Evolutionary conservation across 2,329 filamentous ascomycete genomes (phyloP), one percentile per base, ranked within the genome.

Genomic region (Xylaria sp.): DNA sequence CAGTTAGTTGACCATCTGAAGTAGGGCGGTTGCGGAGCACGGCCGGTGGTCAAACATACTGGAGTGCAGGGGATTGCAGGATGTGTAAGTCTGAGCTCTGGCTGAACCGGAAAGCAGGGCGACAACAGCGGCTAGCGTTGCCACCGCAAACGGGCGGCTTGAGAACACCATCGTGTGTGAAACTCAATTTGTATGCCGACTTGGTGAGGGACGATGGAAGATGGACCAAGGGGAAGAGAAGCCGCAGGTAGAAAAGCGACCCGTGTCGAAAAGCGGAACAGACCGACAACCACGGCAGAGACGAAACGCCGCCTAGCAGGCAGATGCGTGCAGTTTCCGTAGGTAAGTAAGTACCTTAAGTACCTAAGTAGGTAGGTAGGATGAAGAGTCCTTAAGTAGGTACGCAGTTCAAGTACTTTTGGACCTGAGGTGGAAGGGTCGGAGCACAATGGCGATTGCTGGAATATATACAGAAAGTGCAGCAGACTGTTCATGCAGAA

Each of bases 41-140:
- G 17, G 33, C 7, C 11, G 4, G 46, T 2, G 31, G 29, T 15
- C 9, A 54, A 8, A 70, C 72, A 58, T 72, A 74, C 72, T 68
- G 38, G 62, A 54, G 47, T 63, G 57, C n/a, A 71, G 58, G 44
- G 73, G 73, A 55, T 74, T 74, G 59, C 73, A 75, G 29, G 67
- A 68, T 17, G 71, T 65, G 38, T 69, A 74, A 53, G 73, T 72
- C 61, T 75, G 73, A 11, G 72, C 72, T 54, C 58, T 58, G 43
- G 64, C 62, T 29, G 54, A 54, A 48, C 62, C 23, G 23, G 68
- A 65, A n/a, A 72, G 52, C 37, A 73, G 37, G 8, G 64, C 67
- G 1, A 61, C 63, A 5, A 68, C 60, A 33, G 64, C 62, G 13
- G 67, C 64, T 3, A 63, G 35, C 25, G 55, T 46, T 33, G 55